Percentiles rank a stretch among this genome's conserved stretches.
Conservation (phyloP, 805 yeast genomes). For the Wickerhamomyces canadensis region DNA sequence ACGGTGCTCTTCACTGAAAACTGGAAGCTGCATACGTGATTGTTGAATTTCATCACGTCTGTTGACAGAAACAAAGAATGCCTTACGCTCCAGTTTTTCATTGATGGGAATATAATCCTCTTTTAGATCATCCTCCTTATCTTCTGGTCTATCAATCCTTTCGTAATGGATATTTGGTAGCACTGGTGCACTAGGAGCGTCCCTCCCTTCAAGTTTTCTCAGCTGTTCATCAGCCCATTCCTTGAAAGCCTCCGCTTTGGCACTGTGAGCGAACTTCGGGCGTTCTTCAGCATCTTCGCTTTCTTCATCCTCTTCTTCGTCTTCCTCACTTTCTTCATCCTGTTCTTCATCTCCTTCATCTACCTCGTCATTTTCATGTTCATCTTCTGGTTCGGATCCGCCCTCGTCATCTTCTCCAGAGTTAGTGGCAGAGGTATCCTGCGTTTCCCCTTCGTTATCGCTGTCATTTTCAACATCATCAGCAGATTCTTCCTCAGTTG, state of each 20-base stretch:
- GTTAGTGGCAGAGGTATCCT: too few species aligned
- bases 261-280: slow-evolving; percentile 38
- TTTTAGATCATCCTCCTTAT: slow-evolving; percentile 62
- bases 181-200: slow-evolving; percentile 40
- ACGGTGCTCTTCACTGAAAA: slow-evolving; percentile 81
- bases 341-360: slow-evolving; percentile 29
- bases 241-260: slow-evolving; percentile 64
- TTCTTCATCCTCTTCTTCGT: slow-evolving; percentile 25
- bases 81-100: slow-evolving; percentile 43
- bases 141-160: slow-evolving; percentile 62
- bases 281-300: slow-evolving; percentile 24
- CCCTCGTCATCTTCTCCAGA: slow-evolving; percentile 23
- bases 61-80: slow-evolving; percentile 61
- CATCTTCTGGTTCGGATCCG: slow-evolving; percentile 19
- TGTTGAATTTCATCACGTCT: slow-evolving; percentile 64
- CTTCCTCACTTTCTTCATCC: slow-evolving; percentile 31
- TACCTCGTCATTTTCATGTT: slow-evolving; percentile 20
- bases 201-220: slow-evolving; percentile 56
- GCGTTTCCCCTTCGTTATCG: slow-evolving; percentile 15
- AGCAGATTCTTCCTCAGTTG: slow-evolving; percentile 26
- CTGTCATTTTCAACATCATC: slow-evolving; percentile 1
- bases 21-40: slow-evolving; percentile 73
- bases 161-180: slow-evolving; percentile 35
- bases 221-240: slow-evolving; percentile 83
- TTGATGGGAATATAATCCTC: slow-evolving; percentile 59